phyloP scores from a whole-genome alignment of 2,329 filamentous ascomycete genomes.

The Thermomyces lanuginosus region DNA sequence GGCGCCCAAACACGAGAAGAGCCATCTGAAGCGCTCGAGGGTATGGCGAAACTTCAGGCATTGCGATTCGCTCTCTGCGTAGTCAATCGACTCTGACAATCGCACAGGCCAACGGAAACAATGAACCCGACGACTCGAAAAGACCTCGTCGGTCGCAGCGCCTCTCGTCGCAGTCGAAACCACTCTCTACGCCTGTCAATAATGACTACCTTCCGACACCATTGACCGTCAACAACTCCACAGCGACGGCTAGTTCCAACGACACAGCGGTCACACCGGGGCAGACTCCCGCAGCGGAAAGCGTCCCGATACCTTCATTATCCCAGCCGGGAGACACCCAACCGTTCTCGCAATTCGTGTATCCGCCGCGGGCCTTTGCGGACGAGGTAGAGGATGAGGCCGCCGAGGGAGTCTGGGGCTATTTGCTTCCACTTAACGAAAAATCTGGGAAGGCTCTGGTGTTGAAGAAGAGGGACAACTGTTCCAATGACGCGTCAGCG shows the following conservation, averaged over 20 bases:
- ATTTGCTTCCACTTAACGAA: constrained; percentile 65
- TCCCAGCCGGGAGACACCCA: constrained; percentile 64
- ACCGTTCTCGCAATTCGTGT: constrained; percentile 63
- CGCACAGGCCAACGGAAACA: constrained; percentile 48
- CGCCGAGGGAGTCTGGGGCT: constrained; percentile 85
- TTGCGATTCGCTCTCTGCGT: constrained; percentile 9
- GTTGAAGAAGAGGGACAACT: constrained; percentile 56
- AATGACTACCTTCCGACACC: constrained; percentile 66
- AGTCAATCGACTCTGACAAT: constrained; percentile 9
- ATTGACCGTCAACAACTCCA: constrained; percentile 52
- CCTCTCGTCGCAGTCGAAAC: constrained; percentile 42
- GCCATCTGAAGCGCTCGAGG: constrained; percentile 66
- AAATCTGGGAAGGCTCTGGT: constrained; percentile 55
- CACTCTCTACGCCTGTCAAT: constrained; percentile 42
- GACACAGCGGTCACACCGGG: constrained; percentile 55
- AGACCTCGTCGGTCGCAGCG: constrained; percentile 69
- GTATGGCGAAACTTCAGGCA: constrained; percentile 35
- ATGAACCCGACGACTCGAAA: constrained; percentile 50
- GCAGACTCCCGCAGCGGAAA: constrained; percentile 28
- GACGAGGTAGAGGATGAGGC: constrained; percentile 76
- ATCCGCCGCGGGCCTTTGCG: constrained; percentile 53
- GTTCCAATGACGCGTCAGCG: constrained; percentile 29
- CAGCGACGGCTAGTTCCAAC: constrained; percentile 45
- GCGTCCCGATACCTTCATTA: constrained; percentile 29
- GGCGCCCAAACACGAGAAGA: constrained; percentile 49